Evolutionary conservation across 2,329 filamentous ascomycete species (phyloP).

Genomic region (Fusarium sp.): DNA sequence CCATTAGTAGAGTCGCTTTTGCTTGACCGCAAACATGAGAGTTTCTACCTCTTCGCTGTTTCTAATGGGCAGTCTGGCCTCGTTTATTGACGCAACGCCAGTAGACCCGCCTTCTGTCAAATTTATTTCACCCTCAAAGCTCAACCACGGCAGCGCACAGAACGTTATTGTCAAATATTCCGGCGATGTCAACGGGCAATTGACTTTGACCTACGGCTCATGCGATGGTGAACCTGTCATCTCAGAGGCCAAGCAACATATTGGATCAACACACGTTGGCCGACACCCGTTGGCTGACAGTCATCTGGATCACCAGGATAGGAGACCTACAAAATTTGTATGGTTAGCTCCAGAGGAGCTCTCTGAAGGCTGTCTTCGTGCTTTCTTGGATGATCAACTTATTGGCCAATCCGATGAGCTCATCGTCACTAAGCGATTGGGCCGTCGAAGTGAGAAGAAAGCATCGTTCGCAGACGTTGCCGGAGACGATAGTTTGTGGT

Average conservation of each 20-base stretch:
- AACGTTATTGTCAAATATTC: constrained; percentile 43
- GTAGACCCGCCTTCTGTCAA: not conserved
- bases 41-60: not conserved
- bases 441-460: not conserved
- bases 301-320: not conserved
- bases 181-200: constrained; percentile 36
- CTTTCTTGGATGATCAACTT: constrained; percentile 34
- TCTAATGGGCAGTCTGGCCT: rapidly evolving
- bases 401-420: constrained; percentile 36
- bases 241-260: constrained; percentile 23
- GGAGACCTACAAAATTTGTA: constrained; percentile 40
- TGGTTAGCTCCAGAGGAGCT: constrained; percentile 33
- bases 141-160: constrained; percentile 19
- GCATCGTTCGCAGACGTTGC: constrained; percentile 20
- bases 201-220: constrained; percentile 34
- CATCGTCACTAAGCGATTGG: constrained; percentile 8
- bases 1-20: too few species aligned
- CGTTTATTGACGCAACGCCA: not conserved
- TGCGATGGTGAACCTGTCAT: constrained; percentile 9
- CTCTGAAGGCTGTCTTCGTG: constrained; percentile 35
- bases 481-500: constrained; percentile 23
- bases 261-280: constrained; percentile 33
- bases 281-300: too few species aligned
- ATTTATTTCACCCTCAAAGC: not conserved
- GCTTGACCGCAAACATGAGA: too few species aligned